Conservation (phyloP, 768 basidiomycete species). For the Hydnomerulius pinastri region DNA sequence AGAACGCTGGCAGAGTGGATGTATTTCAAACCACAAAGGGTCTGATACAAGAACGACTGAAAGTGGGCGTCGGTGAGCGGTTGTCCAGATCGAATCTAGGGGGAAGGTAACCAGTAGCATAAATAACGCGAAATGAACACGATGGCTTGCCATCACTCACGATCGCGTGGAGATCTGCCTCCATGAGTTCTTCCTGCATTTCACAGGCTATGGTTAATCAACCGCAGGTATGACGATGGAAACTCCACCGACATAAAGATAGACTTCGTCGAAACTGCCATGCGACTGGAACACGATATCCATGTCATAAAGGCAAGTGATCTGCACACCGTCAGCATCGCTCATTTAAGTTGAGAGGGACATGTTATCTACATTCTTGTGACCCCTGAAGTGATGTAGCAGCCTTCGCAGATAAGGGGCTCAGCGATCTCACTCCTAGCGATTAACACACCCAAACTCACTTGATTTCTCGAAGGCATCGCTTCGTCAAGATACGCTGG, state of each 20-base stretch:
- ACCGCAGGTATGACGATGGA: conserved; percentile 1
- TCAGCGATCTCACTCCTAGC: neutral
- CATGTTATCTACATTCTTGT: conserved; percentile 82
- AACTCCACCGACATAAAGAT: conserved; percentile 68
- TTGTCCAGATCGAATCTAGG: conserved; percentile 83
- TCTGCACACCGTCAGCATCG: conserved; percentile 48
- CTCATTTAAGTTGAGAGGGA: neutral
- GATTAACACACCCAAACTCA: conserved; percentile 33
- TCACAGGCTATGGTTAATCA: conserved; percentile 1
- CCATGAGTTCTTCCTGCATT: conserved; percentile 95
- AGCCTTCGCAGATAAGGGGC: conserved; percentile 51
- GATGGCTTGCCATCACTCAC: conserved; percentile 45
- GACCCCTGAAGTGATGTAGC: conserved; percentile 96
- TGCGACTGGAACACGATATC: conserved; percentile 92
- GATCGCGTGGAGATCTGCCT: conserved; percentile 98
- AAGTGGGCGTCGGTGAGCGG: conserved; percentile 90
- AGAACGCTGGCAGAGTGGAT: conserved; percentile 98
- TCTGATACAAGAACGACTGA: conserved; percentile 97
- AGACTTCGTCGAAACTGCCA: conserved; percentile 96
- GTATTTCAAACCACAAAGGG: conserved; percentile 96
- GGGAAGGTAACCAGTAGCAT: conserved; percentile 2
- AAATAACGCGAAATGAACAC: neutral
- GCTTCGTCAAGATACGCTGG: conserved; percentile 92
- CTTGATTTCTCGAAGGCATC: conserved; percentile 95
- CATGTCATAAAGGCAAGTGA: conserved; percentile 97